phyloP scores from a whole-genome alignment of 2,329 filamentous ascomycete species.

The Colletotrichum sidae region DNA sequence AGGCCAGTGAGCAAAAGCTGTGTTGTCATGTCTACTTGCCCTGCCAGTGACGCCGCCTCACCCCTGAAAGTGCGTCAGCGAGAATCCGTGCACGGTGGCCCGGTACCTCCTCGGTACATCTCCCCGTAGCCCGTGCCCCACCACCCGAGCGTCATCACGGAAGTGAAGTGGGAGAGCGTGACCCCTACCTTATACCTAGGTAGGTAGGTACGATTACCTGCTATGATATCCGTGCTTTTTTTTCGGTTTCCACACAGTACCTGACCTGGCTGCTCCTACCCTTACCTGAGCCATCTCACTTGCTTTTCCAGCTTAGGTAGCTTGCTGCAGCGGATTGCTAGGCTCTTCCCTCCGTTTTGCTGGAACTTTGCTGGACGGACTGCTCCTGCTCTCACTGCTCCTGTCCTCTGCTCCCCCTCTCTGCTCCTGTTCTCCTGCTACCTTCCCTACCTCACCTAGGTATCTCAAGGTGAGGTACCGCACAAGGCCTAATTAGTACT shows the following conservation, averaged over 20 bases:
- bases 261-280: too few species aligned
- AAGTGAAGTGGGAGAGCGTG: background rate
- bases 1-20: too few species aligned
- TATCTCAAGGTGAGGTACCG: too few species aligned
- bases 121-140: conserved; percentile 7
- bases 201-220: too few species aligned
- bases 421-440: background rate
- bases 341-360: too few species aligned
- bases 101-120: conserved; percentile 24
- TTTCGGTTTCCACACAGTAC: too few species aligned
- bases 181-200: background rate
- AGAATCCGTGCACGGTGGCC: conserved; percentile 16
- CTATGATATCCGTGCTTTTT: too few species aligned
- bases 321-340: background rate
- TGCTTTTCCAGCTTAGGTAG: conserved; percentile 5
- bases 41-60: conserved; percentile 18
- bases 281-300: background rate
- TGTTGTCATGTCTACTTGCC: conserved; percentile 15
- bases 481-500: too few species aligned
- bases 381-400: background rate
- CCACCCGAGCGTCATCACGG: conserved; percentile 30
- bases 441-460: background rate
- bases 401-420: background rate
- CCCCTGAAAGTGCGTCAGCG: conserved; percentile 6
- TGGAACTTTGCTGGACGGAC: background rate